Evolutionary conservation across 345 rosid genomes (phyloP).

Genomic region (Brassica juncea): DNA sequence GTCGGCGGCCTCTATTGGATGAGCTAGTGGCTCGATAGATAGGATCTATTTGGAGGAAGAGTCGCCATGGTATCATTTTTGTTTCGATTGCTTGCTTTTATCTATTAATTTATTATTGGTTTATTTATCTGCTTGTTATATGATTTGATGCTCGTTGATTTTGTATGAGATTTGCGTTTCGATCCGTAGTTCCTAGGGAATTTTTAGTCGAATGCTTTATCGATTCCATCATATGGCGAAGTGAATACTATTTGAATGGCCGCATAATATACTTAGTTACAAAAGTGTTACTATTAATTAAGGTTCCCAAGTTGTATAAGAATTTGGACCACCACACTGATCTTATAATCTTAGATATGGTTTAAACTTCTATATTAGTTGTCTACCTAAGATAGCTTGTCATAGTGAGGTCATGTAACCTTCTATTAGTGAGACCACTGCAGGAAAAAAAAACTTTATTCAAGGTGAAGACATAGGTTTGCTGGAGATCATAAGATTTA

Average conservation of each 20-base stretch:
- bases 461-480: not conserved
- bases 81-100: not conserved
- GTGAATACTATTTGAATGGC: not conserved
- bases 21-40: constrained; percentile 37
- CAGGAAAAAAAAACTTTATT: not conserved
- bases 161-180: constrained; percentile 16
- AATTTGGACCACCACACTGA: not conserved
- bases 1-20: constrained; percentile 32
- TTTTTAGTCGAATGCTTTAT: not conserved
- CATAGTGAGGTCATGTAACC: not conserved
- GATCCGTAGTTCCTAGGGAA: constrained; percentile 6
- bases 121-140: not conserved
- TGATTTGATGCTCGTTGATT: constrained; percentile 22
- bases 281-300: not conserved
- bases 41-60: constrained; percentile 16
- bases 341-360: not conserved
- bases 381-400: constrained; percentile 18
- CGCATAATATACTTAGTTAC: not conserved
- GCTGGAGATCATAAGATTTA: not conserved
- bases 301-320: not conserved
- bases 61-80: constrained; percentile 44
- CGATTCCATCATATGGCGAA: no score
- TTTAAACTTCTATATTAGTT: constrained; percentile 26
- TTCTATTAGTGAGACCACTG: not conserved
- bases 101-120: not conserved